A percentile compares a stretch with the other conserved stretches of the same genome.
Conservation (phyloP, 1,284 basidiomycete species). For the Vanrija humicola region DNA sequence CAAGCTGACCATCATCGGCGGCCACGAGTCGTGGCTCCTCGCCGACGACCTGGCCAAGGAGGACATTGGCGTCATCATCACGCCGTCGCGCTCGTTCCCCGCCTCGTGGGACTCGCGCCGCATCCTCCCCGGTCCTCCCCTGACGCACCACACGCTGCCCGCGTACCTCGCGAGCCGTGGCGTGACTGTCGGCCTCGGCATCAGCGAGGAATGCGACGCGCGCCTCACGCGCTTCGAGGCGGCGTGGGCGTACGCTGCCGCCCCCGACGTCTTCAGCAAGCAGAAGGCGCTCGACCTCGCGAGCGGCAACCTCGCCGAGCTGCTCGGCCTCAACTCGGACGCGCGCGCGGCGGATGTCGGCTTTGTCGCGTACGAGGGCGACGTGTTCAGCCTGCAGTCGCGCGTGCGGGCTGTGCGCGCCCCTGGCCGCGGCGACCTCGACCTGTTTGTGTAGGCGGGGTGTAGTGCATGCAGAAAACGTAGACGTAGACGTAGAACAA, state of each 20-base stretch:
- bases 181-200: conserved; percentile 70
- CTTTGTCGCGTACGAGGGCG: conserved; percentile 61
- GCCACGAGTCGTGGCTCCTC: conserved; percentile 62
- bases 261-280: conserved; percentile 55
- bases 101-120: conserved; percentile 64
- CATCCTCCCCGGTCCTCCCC: conserved; percentile 68
- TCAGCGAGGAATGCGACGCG: conserved; percentile 60
- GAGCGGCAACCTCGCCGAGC: conserved; percentile 60
- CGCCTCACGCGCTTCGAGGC: conserved; percentile 67
- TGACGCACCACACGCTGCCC: conserved; percentile 64
- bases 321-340: conserved; percentile 56
- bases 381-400: conserved; percentile 34
- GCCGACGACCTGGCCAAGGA: conserved; percentile 67
- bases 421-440: conserved; percentile 18
- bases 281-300: conserved; percentile 59
- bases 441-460: conserved; percentile 19
- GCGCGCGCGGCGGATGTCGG: conserved; percentile 45
- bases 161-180: conserved; percentile 61
- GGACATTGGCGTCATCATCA: conserved; percentile 68
- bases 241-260: conserved; percentile 57
- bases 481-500: too few relatives aligned
- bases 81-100: conserved; percentile 61
- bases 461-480: too few relatives aligned
- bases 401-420: conserved; percentile 34
- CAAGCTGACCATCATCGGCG: conserved; percentile 60